Evolutionary conservation across 148 eudicot genomes (phyloP).

Genomic region (Nepenthes gracilis): DNA sequence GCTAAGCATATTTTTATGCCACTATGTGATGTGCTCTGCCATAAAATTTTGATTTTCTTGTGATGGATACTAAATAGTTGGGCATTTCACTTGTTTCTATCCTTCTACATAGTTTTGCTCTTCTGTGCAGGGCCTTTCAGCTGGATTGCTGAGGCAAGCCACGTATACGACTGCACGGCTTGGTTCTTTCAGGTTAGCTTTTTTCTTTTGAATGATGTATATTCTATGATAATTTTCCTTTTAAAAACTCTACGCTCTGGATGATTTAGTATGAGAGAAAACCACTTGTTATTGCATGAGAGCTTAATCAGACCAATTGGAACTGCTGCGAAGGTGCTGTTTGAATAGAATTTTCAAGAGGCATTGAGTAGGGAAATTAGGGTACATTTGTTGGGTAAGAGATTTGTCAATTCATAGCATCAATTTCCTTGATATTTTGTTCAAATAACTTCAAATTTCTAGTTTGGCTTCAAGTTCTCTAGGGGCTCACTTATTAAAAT

Average conservation of each 20-base stretch:
- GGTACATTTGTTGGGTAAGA: too few species aligned
- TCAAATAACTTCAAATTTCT: too few species aligned
- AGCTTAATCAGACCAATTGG: neutral
- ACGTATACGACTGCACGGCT: slow-evolving; percentile 52
- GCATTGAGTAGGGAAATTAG: too few species aligned
- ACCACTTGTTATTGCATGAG: neutral
- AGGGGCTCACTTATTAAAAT: too few species aligned
- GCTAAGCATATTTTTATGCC: too few species aligned
- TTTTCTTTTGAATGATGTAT: neutral
- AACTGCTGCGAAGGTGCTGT: neutral
- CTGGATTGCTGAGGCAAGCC: slow-evolving; percentile 56
- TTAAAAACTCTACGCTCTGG: neutral
- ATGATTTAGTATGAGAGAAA: too few species aligned
- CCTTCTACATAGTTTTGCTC: neutral
- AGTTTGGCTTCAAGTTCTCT: too few species aligned
- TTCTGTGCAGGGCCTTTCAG: slow-evolving; percentile 41
- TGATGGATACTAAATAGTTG: too few species aligned
- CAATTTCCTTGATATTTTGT: too few species aligned
- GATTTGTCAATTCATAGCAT: too few species aligned
- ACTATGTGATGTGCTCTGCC: too few species aligned
- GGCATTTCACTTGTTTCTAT: neutral
- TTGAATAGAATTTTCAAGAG: neutral
- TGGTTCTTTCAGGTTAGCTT: slow-evolving; percentile 42
- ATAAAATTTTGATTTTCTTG: too few species aligned
- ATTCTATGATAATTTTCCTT: neutral